A percentile compares a stretch with the other conserved stretches of the same genome.
These are phyloP conservation scores for Herpetospermum pedunculosum DNA, from an alignment of 306 rosid species.

Conservation along the genomic window DNA sequence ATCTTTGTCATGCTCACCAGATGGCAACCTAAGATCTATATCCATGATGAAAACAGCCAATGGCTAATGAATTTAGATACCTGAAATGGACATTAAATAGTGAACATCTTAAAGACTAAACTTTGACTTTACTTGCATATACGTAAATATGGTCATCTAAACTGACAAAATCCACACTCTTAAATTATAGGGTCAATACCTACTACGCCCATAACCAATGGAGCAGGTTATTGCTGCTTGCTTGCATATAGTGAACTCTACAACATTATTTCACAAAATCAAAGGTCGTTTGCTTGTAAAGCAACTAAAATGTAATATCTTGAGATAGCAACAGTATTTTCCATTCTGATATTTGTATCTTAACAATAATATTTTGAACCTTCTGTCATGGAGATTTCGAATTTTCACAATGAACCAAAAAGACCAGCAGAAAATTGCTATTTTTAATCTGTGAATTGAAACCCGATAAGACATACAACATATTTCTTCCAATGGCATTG, in stretches of 20 bases:
- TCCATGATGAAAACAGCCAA: slow-evolving; percentile 48
- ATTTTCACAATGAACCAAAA: neutral
- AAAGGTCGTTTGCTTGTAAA: neutral
- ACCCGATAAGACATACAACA: neutral
- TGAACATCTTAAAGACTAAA: neutral
- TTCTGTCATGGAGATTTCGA: neutral
- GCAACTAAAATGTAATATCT: neutral
- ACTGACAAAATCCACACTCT: neutral
- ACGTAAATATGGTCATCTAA: neutral
- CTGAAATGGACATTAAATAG: slow-evolving; percentile 28
- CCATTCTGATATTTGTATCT: neutral
- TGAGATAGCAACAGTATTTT: neutral
- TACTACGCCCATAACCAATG: neutral
- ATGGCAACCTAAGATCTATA: slow-evolving; percentile 87
- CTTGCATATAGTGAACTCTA: neutral
- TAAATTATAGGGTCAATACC: neutral
- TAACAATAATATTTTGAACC: neutral
- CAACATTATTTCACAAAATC: neutral
- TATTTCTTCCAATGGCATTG: neutral
- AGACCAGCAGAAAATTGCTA: neutral
- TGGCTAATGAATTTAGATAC: slow-evolving; percentile 28
- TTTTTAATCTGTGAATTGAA: neutral
- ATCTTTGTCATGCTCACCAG: slow-evolving; percentile 79
- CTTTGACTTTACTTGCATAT: neutral
- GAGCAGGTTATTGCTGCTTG: neutral